phyloP scores from a whole-genome alignment of 495 filamentous ascomycete species.

The Hypoxylon perforatum region DNA sequence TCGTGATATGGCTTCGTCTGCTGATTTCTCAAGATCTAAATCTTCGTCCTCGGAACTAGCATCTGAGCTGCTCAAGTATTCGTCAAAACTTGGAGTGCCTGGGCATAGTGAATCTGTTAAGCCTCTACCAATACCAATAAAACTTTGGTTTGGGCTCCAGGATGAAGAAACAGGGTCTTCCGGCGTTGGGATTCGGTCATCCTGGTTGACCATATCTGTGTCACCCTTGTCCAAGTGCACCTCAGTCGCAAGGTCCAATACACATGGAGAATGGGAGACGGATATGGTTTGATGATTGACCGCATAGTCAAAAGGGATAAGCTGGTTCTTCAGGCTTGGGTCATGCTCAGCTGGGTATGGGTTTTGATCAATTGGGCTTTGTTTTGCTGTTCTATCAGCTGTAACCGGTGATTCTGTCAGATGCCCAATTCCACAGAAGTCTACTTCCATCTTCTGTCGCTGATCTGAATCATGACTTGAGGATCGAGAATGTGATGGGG shows the following conservation, averaged over 20 bases:
- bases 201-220: neutral
- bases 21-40: constrained; percentile 21
- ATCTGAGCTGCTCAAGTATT: neutral
- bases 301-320: too few species aligned
- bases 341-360: too few species aligned
- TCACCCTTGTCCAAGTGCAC: neutral
- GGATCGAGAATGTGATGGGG: neutral
- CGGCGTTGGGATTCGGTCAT: neutral
- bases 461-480: neutral
- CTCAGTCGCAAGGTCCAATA: neutral
- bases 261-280: too few species aligned
- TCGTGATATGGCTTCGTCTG: constrained; percentile 11
- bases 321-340: too few species aligned
- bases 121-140: neutral
- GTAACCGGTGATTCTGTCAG: neutral
- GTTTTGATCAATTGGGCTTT: neutral
- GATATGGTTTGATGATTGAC: too few species aligned
- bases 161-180: neutral
- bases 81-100: neutral
- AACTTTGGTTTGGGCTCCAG: neutral
- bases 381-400: neutral
- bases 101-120: neutral
- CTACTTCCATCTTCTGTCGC: neutral
- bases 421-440: neutral
- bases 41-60: constrained; percentile 13